phyloP scores from a whole-genome alignment of 2,329 filamentous ascomycete species.

The Fusarium ambrosium region DNA sequence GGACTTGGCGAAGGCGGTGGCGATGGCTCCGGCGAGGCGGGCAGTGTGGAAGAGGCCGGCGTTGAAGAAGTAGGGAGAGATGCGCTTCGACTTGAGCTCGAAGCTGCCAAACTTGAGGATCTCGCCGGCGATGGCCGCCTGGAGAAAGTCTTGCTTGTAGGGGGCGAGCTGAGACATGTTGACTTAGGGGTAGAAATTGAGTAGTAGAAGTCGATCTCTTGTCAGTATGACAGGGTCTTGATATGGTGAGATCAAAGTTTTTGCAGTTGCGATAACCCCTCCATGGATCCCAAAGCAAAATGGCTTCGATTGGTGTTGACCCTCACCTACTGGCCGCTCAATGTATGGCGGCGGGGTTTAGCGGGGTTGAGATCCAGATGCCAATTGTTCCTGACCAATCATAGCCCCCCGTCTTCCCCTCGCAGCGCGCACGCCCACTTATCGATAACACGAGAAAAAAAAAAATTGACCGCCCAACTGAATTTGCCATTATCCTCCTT shows the following conservation, averaged over 20 bases:
- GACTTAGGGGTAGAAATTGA: background rate
- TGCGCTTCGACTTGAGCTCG: slow-evolving; percentile 91
- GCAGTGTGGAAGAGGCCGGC: slow-evolving; percentile 90
- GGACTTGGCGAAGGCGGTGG: slow-evolving; percentile 82
- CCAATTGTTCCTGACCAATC: slow-evolving; percentile 7
- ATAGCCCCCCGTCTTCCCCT: background rate
- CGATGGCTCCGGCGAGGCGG: slow-evolving; percentile 81
- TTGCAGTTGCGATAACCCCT: slow-evolving; percentile 28
- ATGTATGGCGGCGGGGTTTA: slow-evolving; percentile 38
- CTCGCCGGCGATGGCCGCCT: slow-evolving; percentile 75
- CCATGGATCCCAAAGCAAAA: background rate
- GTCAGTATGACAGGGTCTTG: background rate
- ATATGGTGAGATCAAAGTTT: slow-evolving; percentile 36
- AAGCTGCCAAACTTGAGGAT: slow-evolving; percentile 87
- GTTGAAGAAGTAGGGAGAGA: slow-evolving; percentile 98
- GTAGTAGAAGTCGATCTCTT: background rate
- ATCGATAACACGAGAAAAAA: slow-evolving; percentile 44
- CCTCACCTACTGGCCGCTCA: slow-evolving; percentile 25
- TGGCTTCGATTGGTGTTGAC: slow-evolving; percentile 32
- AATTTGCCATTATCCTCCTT: slow-evolving; percentile 41
- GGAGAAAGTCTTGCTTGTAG: slow-evolving; percentile 81
- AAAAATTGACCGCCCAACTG: slow-evolving; percentile 53
- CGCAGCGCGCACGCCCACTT: background rate
- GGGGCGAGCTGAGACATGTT: slow-evolving; percentile 64
- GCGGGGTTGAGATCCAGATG: slow-evolving; percentile 36